A percentile compares a stretch with the other conserved stretches of the same genome.
phyloP scores from a whole-genome alignment of 768 basidiomycete species.

The Termitomyces eurrhizus region DNA sequence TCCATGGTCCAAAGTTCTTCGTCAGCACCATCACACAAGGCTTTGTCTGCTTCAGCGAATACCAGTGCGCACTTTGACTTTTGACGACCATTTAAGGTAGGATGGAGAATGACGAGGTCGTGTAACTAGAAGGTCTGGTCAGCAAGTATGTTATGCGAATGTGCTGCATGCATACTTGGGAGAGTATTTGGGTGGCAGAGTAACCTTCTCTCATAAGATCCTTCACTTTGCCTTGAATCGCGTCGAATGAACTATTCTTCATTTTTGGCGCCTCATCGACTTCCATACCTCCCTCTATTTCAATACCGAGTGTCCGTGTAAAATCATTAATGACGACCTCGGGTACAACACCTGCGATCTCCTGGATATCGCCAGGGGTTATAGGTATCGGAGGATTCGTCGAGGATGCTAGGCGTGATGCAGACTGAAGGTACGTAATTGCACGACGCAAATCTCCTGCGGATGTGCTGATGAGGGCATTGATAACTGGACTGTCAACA shows the following conservation, averaged over 20 bases:
- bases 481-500: constrained; percentile 55
- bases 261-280: constrained; percentile 34
- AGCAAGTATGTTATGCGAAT: neutral
- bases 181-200: constrained; percentile 84
- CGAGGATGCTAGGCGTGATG: constrained; percentile 79
- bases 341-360: constrained; percentile 96
- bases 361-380: constrained; percentile 78
- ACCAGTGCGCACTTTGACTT: constrained; percentile 79
- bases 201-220: constrained; percentile 84
- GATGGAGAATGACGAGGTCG: constrained; percentile 83
- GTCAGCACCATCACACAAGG: constrained; percentile 92
- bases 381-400: constrained; percentile 72
- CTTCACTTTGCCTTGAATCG: constrained; percentile 69
- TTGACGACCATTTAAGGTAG: constrained; percentile 71
- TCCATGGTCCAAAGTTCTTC: constrained; percentile 95
- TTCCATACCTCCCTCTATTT: constrained; percentile 48
- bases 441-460: constrained; percentile 93
- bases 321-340: constrained; percentile 65
- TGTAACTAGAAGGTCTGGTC: constrained; percentile 60
- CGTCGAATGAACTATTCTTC: constrained; percentile 45
- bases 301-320: constrained; percentile 69
- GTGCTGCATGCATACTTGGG: constrained; percentile 61
- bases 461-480: constrained; percentile 74
- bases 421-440: constrained; percentile 97
- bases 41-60: constrained; percentile 95